Base-by-base conservation (phyloP, 495 filamentous ascomycete genomes). In the Talaromyces adpressus region DNA sequence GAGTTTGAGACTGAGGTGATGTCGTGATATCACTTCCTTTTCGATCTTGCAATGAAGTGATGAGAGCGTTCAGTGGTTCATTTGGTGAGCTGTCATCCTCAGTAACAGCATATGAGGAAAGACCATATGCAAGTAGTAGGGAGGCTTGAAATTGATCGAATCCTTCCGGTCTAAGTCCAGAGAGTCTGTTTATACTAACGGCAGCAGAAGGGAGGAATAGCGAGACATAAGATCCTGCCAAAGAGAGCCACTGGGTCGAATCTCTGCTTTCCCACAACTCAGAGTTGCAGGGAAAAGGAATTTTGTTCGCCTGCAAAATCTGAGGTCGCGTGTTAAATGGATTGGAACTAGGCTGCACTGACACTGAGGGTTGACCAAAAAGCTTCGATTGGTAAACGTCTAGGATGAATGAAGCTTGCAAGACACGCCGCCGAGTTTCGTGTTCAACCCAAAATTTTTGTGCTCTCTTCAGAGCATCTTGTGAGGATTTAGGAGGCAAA, bases 361-460 rank as follows among this genome's bases (percentile, higher is more conserved):
- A 57, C 6, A 66, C 62, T 32, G 65, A 36, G 9, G 51, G 61
- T 22, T 68, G 63, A 39, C 62, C 63, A 45, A 70, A 66, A 8
- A 70, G 63, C 6, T 39, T 60, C 18, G 63, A 61, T 23, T 65
- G 63, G 18, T 62, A 47, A 27, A 62, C 62, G 36, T 70, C 68
- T 7, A 70, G 23, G 23, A 70, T 64, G 41, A 70, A 70, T 27
- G 63, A 51, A 18, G 66, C 68, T 14, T 66, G 66, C 18, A 68
- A 56, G n/a, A 70, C 58, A 2, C 68, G 68, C 4, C 64, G 60
- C 5, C 66, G 63, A 72, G 59, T 79, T 77, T 11, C 71, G 64
- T 62, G 65, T 85, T 34, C 73, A 73, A 47, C 69, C 65, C 11
- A 82, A 81, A 6, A 79, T 74, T 20, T 76, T 82, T 51, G 71